A percentile compares a stretch with the other conserved stretches of the same genome.
phyloP scores from a whole-genome alignment of 257 asterid genomes.

The Linderniella brevidens region DNA sequence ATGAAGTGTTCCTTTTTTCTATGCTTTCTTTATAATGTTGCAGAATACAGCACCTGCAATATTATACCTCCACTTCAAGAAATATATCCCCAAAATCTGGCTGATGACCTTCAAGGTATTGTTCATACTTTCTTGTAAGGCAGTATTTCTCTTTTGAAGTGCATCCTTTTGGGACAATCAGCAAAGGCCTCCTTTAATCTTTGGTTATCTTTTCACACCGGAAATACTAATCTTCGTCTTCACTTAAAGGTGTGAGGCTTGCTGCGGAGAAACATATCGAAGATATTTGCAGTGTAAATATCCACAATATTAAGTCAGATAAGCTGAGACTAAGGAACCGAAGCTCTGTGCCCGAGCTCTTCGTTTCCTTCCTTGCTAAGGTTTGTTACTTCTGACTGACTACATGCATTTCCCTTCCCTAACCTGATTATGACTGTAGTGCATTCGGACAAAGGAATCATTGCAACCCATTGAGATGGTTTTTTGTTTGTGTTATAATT shows the following conservation, averaged over 20 bases:
- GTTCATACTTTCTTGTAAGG: background rate
- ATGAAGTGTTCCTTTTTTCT: constrained; percentile 7
- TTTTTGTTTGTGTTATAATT: constrained; percentile 17
- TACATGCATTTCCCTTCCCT: background rate
- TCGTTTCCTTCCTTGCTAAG: constrained; percentile 60
- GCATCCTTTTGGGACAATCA: too few species aligned
- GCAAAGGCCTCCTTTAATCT: background rate
- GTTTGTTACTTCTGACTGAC: constrained; percentile 19
- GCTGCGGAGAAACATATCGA: constrained; percentile 58
- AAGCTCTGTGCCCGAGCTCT: constrained; percentile 64
- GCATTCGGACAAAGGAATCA: background rate
- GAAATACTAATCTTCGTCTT: too few species aligned
- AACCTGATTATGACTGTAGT: background rate
- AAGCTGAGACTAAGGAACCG: constrained; percentile 39
- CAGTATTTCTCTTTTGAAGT: background rate
- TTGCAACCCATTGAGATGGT: constrained; percentile 11
- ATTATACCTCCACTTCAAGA: constrained; percentile 78
- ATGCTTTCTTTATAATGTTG: constrained; percentile 13
- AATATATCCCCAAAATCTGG: constrained; percentile 80
- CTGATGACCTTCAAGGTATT: constrained; percentile 61
- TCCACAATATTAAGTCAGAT: constrained; percentile 33
- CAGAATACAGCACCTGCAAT: constrained; percentile 83
- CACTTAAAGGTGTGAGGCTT: constrained; percentile 59
- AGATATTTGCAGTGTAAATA: constrained; percentile 46
- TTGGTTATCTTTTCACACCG: constrained; percentile 7